Base-by-base conservation (phyloP, 2,329 filamentous ascomycete species). In the Ramularia endophylla region DNA sequence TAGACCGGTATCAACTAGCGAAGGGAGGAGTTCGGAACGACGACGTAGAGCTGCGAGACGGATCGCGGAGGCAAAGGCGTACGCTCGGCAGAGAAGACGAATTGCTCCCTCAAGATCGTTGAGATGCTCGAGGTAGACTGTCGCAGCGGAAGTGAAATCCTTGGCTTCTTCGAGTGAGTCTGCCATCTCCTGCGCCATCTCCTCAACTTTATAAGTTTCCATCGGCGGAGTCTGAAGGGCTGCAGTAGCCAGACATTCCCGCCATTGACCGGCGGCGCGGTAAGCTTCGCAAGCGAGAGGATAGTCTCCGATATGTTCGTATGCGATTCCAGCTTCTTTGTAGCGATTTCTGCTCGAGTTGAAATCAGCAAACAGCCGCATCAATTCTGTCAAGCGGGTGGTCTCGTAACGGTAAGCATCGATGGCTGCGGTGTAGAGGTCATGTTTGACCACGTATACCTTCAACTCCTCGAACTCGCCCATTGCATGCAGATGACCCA, bases 61-160 rank as follows among this genome's bases (percentile, higher is more conserved):
- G 53, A 89, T 80, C n/a, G 92, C 92, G 55, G 95, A 87, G 36
- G 84, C 78, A 62, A 95, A 98, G 55, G 81, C 78, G 57, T 87
- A 88, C 36, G 85, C 90, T 59, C 84, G 87, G 73, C 92, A 97
- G 38, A 94, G 78, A 25, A 83, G 79, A n/a, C 75, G 76, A 36
- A 86, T 77, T 11, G 88, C 86, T 3, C 70, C 71, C 31, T 82
- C 74, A 41, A 87, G 66, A 30, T 90, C 85, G 42, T 72, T 65
- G 25, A 95, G 80, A 62, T 97, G 85, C 41, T 95, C 87, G 5
- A 83, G 70, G 50, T 94, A 75, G 49, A 98, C 83, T 1, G 77
- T 81, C 1, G 88, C 86, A 0, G 90, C 89, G 1, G 84, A 74
- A 30, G 76, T 69, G 65, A 87, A 94, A 62, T 95, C 87, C 61